phyloP scores from a whole-genome alignment of 768 basidiomycete genomes.

The Suillus brevipes region DNA sequence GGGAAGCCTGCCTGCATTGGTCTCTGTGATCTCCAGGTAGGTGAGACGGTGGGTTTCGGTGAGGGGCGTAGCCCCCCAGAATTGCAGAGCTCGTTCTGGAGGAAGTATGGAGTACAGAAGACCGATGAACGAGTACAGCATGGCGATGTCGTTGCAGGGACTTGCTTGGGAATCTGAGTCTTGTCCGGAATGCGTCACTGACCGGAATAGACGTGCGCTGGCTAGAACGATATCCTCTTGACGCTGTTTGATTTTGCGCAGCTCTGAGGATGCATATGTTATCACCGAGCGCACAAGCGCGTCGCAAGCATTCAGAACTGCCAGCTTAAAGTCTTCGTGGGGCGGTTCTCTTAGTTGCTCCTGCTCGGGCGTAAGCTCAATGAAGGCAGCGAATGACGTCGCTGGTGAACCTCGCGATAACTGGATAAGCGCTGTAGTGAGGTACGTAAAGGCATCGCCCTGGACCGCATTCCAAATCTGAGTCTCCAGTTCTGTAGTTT shows the following conservation, averaged over 20 bases:
- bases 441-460: constrained; percentile 76
- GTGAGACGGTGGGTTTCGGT: constrained; percentile 41
- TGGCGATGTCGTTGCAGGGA: constrained; percentile 82
- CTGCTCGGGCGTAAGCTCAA: constrained; percentile 35
- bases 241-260: constrained; percentile 83
- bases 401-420: constrained; percentile 37
- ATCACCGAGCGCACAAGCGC: constrained; percentile 69
- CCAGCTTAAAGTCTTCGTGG: constrained; percentile 47
- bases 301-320: constrained; percentile 67
- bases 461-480: constrained; percentile 84
- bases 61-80: constrained; percentile 71
- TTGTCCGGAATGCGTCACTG: constrained; percentile 42
- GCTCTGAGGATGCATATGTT: constrained; percentile 75
- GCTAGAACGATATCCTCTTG: constrained; percentile 84
- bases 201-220: constrained; percentile 53
- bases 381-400: constrained; percentile 42
- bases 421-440: constrained; percentile 59
- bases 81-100: constrained; percentile 76
- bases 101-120: constrained; percentile 75
- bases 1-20: constrained; percentile 61
- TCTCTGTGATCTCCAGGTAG: constrained; percentile 62
- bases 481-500: constrained; percentile 76
- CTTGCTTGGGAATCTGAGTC: constrained; percentile 43
- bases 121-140: constrained; percentile 81
- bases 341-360: constrained; percentile 41